phyloP scores from a whole-genome alignment of 768 basidiomycete species.

The Symmetrospora coprosmae region DNA sequence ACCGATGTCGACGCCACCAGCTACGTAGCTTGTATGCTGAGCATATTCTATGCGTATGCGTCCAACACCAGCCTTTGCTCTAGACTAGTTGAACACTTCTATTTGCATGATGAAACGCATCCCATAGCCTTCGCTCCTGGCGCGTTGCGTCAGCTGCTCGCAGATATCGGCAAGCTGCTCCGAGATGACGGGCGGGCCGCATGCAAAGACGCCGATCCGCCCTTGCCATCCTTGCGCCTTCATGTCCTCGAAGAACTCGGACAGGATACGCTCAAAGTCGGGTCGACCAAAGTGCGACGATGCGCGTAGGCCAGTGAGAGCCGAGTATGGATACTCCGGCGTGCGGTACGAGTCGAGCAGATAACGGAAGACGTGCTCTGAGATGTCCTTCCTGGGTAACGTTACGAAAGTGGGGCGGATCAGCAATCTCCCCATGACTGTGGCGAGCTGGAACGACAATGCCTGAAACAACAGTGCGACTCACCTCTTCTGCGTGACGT shows the following conservation, averaged over 20 bases:
- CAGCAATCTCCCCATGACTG: no score
- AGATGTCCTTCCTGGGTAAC: slow-evolving; percentile 6
- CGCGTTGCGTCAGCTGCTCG: background rate
- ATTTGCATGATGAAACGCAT: slow-evolving; percentile 15
- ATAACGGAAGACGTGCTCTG: slow-evolving; percentile 16
- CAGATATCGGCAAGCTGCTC: slow-evolving; percentile 9
- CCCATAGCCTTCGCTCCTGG: background rate
- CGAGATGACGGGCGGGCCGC: slow-evolving; percentile 11
- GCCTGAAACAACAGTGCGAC: no score
- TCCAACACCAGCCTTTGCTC: no score
- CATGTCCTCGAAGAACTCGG: slow-evolving; percentile 15
- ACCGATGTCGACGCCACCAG: no score
- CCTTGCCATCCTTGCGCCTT: slow-evolving; percentile 10
- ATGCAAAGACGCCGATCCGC: slow-evolving; percentile 11
- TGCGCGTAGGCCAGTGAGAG: slow-evolving; percentile 4
- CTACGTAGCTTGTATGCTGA: no score
- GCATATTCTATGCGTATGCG: no score
- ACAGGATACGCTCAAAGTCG: slow-evolving; percentile 1
- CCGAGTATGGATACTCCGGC: slow-evolving; percentile 6
- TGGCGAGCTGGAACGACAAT: no score
- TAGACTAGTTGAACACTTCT: slow-evolving; percentile 14
- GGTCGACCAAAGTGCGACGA: slow-evolving; percentile 9
- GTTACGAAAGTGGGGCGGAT: no score
- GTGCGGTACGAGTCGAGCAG: slow-evolving; percentile 12
- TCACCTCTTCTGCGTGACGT: slow-evolving; percentile 9